Evolutionary conservation across 257 asterid species (phyloP).

Genomic region (Anisodus acutangulus): DNA sequence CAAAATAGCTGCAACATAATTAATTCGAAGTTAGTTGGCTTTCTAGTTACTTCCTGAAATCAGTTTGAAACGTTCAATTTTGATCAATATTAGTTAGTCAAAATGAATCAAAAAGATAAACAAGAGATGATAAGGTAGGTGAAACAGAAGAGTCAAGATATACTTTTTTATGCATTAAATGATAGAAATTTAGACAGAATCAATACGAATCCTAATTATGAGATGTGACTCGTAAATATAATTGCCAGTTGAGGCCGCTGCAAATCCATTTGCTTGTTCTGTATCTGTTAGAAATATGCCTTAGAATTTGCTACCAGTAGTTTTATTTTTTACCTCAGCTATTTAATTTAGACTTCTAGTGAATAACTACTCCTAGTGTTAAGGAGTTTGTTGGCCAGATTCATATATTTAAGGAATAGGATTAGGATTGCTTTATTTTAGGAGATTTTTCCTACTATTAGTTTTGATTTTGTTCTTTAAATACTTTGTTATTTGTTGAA

Average conservation of each 20-base stretch:
- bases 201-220: neutral
- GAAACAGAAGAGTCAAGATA: neutral
- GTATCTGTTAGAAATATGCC: neutral
- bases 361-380: too few species aligned
- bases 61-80: neutral
- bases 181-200: neutral
- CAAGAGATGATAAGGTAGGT: neutral
- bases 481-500: too few species aligned
- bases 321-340: too few species aligned
- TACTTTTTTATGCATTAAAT: neutral
- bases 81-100: neutral
- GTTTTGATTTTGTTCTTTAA: too few species aligned
- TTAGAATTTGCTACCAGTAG: too few species aligned
- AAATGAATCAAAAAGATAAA: neutral
- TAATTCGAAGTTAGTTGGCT: neutral
- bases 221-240: slow-evolving; percentile 7
- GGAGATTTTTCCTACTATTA: too few species aligned
- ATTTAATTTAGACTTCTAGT: too few species aligned
- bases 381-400: too few species aligned
- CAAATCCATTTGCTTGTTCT: neutral
- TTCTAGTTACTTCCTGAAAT: neutral
- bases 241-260: neutral
- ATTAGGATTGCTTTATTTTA: too few species aligned
- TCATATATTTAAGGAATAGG: too few species aligned
- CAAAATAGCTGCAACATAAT: slow-evolving; percentile 49